phyloP scores from a whole-genome alignment of 2,329 filamentous ascomycete genomes.

The Colletotrichum falcatum region DNA sequence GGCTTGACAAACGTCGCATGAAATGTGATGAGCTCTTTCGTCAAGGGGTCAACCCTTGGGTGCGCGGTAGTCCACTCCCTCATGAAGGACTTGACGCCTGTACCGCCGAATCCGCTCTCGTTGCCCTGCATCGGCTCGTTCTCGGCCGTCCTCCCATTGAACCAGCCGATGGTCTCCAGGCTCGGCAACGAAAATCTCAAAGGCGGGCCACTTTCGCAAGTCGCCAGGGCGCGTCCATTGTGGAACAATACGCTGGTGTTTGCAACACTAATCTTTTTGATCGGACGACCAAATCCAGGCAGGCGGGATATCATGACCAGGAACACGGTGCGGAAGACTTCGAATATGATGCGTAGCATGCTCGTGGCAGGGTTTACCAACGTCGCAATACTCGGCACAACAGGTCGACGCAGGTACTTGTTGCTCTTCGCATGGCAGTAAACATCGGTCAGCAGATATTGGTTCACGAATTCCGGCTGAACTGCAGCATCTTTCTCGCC shows the following conservation, averaged over 20 bases:
- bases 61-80: conserved; percentile 79
- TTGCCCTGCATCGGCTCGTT: conserved; percentile 52
- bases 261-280: conserved; percentile 77
- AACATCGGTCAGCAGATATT: conserved; percentile 76
- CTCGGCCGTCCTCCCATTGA: conserved; percentile 69
- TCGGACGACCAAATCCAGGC: conserved; percentile 66
- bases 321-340: conserved; percentile 67
- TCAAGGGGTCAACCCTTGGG: conserved; percentile 73
- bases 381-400: conserved; percentile 76
- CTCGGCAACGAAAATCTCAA: conserved; percentile 73
- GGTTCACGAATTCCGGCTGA: conserved; percentile 74
- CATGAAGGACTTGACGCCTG: conserved; percentile 70
- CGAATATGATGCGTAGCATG: conserved; percentile 60
- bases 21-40: conserved; percentile 75
- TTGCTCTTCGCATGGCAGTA: conserved; percentile 66
- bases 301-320: conserved; percentile 67
- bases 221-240: conserved; percentile 75
- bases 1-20: conserved; percentile 75
- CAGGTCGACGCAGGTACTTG: conserved; percentile 61
- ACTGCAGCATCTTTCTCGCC: conserved; percentile 55
- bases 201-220: conserved; percentile 78
- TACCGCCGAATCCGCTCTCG: conserved; percentile 63
- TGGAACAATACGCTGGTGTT: conserved; percentile 77
- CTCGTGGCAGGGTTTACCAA: conserved; percentile 70
- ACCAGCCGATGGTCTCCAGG: conserved; percentile 79